Conservation (phyloP, 2,329 filamentous ascomycete genomes). For the Sporothrix brasiliensis region DNA sequence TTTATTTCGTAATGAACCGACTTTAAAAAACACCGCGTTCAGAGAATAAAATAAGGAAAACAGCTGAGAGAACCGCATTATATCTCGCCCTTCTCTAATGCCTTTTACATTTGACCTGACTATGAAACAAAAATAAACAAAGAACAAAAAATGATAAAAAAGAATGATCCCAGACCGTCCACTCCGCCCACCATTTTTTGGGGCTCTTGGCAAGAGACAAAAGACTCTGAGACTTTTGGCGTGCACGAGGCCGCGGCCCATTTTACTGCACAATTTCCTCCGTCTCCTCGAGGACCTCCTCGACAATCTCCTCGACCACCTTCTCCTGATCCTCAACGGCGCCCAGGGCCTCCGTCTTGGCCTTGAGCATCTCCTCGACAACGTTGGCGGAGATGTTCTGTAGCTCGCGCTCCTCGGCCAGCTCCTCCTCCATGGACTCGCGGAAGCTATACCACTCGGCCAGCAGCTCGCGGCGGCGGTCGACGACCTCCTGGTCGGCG, state of each 20-base stretch:
- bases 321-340: conserved; percentile 69
- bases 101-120: neutral
- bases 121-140: neutral
- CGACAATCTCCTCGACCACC: conserved; percentile 85
- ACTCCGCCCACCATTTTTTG: neutral
- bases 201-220: neutral
- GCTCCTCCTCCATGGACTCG: conserved; percentile 69
- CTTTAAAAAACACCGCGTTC: neutral
- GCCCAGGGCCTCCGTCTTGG: conserved; percentile 57
- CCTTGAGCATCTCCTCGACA: conserved; percentile 62
- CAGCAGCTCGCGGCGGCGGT: conserved; percentile 78
- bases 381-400: conserved; percentile 68
- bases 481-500: conserved; percentile 90
- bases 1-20: conserved; percentile 3
- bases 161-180: neutral
- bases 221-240: neutral
- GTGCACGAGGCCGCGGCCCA: neutral
- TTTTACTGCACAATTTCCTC: conserved; percentile 67
- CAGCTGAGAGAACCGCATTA: conserved; percentile 14
- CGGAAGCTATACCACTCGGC: conserved; percentile 90
- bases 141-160: neutral
- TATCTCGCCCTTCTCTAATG: conserved; percentile 3
- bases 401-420: conserved; percentile 70
- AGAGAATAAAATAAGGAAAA: neutral
- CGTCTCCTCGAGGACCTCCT: conserved; percentile 81